Base-by-base conservation (phyloP, 306 rosid genomes). In the Pyrus communis region DNA sequence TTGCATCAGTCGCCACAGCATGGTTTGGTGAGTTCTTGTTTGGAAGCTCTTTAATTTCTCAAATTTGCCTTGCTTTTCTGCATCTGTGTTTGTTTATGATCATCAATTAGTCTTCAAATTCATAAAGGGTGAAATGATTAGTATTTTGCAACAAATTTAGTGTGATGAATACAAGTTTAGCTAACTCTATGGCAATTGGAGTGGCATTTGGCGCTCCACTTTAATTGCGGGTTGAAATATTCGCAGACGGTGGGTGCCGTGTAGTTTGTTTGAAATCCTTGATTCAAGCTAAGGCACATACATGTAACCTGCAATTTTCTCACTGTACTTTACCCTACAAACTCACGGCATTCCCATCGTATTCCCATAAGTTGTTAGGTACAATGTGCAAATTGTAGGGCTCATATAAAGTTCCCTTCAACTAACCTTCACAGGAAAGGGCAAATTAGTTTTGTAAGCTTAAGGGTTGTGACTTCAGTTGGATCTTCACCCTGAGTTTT, bases 1-100 rank as follows among this genome's bases (percentile, higher is more conserved):
- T 95, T 15, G 97, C 96, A 17, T 95, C 99, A 68, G 91, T 95
- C 52, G 92, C 92, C 31, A 95, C 97, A 12, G 97, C 99, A 49
- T 86, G 88, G 84, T 10, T 86, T 63, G 99, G 99, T 95, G 60
- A 73, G 85, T 88, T 76, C 5, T 30, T 62, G 49, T 21, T 57
- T 35, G 33, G 15, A 8, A 1, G 3, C 51, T 25, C 22, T 76
- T 21, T 61, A 11, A 42, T 84, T 49, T 27, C 6, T 75, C 7
- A 28, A 70, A 55, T 17, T 12, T 18, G 17, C 67, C 3, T 54
- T 45, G 4, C 35, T 9, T 19, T 72, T 51, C 46, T 22, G 30
- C 46, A 13, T 58, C 30, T 43, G 7, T 67, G 11, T 42, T 74
- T 61, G 62, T 67, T 46, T 76, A 3, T 59, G 49, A 68, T 58